phyloP scores from a whole-genome alignment of 2,329 filamentous ascomycete genomes.

The Fusarium sp. region DNA sequence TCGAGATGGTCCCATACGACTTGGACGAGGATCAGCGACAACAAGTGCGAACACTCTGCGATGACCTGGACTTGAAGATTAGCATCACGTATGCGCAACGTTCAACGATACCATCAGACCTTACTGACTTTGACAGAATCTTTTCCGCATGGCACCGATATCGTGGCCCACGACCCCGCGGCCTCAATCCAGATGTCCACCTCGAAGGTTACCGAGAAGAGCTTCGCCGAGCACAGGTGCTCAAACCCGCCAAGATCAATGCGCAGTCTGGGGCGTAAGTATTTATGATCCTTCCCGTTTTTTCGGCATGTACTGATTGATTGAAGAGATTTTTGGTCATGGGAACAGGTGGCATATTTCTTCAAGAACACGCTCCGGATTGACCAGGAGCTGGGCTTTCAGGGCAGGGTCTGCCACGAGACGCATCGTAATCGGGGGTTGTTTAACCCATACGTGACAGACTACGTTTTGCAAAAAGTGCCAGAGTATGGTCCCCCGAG shows the following conservation, averaged over 20 bases:
- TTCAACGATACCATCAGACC: accelerated
- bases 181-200: slow-evolving; percentile 9
- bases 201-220: slow-evolving; percentile 12
- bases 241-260: slow-evolving; percentile 23
- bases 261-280: slow-evolving; percentile 21
- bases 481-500: not conserved
- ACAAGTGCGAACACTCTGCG: not conserved
- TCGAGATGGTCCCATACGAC: slow-evolving; percentile 1
- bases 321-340: not conserved
- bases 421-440: slow-evolving; percentile 3
- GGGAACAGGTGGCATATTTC: slow-evolving; percentile 1
- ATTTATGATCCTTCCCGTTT: accelerated
- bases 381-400: not conserved
- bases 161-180: not conserved
- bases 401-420: not conserved
- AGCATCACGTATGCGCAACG: not conserved
- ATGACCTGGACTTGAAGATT: not conserved
- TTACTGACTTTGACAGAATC: not conserved
- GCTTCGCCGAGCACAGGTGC: slow-evolving; percentile 9
- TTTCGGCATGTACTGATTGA: not conserved
- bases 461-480: not conserved
- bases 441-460: not conserved
- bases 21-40: not conserved
- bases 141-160: slow-evolving; percentile 7
- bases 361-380: not conserved